Evolutionary conservation across 192 early-diverging fungal genomes (phyloP), one percentile per base, ranked within the genome.

Genomic region (Linnemannia hyalina): DNA sequence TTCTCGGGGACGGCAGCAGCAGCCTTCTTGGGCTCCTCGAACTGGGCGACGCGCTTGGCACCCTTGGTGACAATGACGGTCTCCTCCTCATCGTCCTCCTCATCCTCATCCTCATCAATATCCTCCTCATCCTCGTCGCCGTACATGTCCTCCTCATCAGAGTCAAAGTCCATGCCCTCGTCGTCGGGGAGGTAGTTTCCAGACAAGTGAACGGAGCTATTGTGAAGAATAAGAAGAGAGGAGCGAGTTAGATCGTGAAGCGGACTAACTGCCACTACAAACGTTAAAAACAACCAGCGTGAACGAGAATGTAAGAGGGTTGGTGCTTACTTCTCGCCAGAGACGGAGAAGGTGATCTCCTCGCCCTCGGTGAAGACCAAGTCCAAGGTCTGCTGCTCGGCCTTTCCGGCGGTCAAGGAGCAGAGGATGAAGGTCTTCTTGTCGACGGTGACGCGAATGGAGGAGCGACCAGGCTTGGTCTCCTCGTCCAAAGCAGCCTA

Each of bases 351-450:
- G 22, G 93, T 95, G 82, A 97, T 92, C 81, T 96, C 93, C 85
- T 96, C 95, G 68, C 93, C 93, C 82, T 97, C 95, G 42, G 89
- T 88, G 69, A 94, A 91, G 26, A 82, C 81, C 47, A 94, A 80
- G 65, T 93, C 91, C 70, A 98, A 89, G 18, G 80, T 69, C 88
- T 95, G 93, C 91, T 96, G 94, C 91, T 98, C 95, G 65, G 92
- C 90, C 79, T 92, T 88, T 75, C 94, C 95, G 29, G 95, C 91
- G 42, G 89, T 93, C 88, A 98, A 84, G 49, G 93, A 92, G 88
- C 96, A 96, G 68, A 97, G 90, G 3, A 92, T 90, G 89, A 94
- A 97, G 42, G 88, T 90, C 88, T 93, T 93, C 75, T 93, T 92
- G 71, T 95, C 94, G 32, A 94, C 92, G 11, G 90, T 93, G 79